These are phyloP conservation scores for Tolypocladium tropicale DNA, from an alignment of 2,329 filamentous ascomycete genomes.

Conservation along the genomic window DNA sequence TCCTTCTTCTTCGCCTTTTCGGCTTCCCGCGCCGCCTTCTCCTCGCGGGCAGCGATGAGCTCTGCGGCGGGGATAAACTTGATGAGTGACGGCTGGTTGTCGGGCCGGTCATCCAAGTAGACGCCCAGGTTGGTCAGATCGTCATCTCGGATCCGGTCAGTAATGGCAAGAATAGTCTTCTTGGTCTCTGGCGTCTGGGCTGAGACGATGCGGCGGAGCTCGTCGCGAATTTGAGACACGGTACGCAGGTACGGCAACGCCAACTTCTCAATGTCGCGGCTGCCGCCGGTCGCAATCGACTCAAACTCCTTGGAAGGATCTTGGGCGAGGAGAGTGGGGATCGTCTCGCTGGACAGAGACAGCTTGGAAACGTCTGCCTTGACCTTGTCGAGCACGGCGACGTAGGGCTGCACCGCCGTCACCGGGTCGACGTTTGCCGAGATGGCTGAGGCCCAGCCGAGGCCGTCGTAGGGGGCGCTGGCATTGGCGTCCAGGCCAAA, in stretches of 20 bases:
- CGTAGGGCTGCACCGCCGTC: conserved; percentile 36
- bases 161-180: conserved; percentile 65
- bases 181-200: conserved; percentile 39
- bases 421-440: conserved; percentile 31
- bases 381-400: conserved; percentile 32
- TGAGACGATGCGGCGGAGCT: conserved; percentile 46
- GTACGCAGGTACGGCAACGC: conserved; percentile 45
- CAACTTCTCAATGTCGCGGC: conserved; percentile 40
- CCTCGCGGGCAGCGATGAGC: conserved; percentile 46
- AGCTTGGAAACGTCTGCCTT: conserved; percentile 35
- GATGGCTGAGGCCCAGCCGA: conserved; percentile 42
- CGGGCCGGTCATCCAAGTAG: conserved; percentile 76
- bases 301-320: conserved; percentile 37
- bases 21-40: conserved; percentile 49
- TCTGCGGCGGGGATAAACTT: conserved; percentile 50
- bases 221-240: conserved; percentile 48
- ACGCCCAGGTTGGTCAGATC: conserved; percentile 75
- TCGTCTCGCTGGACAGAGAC: conserved; percentile 35
- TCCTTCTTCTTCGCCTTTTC: conserved; percentile 49
- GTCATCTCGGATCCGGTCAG: conserved; percentile 70
- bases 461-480: conserved; percentile 40
- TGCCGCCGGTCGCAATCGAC: conserved; percentile 31
- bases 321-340: conserved; percentile 31
- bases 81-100: conserved; percentile 59
- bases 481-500: conserved; percentile 67